Conservation (phyloP, 2,329 filamentous ascomycete species). For the Monilinia fructigena region DNA sequence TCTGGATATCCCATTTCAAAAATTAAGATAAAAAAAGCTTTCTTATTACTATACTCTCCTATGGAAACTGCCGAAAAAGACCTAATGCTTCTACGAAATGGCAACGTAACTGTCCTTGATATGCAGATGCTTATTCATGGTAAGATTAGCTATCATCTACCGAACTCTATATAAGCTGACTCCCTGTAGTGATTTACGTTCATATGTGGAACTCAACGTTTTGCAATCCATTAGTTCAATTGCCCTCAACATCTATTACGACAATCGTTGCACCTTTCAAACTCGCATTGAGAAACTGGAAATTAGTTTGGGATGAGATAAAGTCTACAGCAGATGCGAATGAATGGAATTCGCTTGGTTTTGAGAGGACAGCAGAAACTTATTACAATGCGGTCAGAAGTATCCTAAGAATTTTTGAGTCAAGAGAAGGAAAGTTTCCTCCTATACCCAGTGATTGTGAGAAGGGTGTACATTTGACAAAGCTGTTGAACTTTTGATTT, state of each 20-base stretch:
- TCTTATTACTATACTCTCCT: constrained; percentile 32
- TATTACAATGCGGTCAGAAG: constrained; percentile 35
- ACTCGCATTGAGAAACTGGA: constrained; percentile 37
- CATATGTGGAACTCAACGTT: constrained; percentile 37
- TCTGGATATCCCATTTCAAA: constrained; percentile 27
- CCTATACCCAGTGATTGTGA: constrained; percentile 37
- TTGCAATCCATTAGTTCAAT: constrained; percentile 31
- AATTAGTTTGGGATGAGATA: constrained; percentile 37
- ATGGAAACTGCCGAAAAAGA: constrained; percentile 27
- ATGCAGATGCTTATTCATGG: constrained; percentile 40
- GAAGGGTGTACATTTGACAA: constrained; percentile 37
- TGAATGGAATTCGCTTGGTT: constrained; percentile 38
- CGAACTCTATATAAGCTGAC: background rate
- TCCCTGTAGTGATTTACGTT: constrained; percentile 36
- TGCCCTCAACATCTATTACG: constrained; percentile 28
- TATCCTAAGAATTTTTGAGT: constrained; percentile 34
- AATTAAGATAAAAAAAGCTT: constrained; percentile 39
- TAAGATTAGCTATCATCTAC: constrained; percentile 23
- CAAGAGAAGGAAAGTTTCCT: constrained; percentile 31
- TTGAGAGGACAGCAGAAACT: constrained; percentile 37
- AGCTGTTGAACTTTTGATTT: constrained; percentile 32
- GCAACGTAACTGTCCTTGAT: constrained; percentile 34
- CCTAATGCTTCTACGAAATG: constrained; percentile 27
- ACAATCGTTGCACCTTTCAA: constrained; percentile 34
- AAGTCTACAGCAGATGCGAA: constrained; percentile 25